A percentile compares a stretch with the other conserved stretches of the same genome.
Conservation (phyloP, 495 filamentous ascomycete species). For the Friedmanniomyces simplex region DNA sequence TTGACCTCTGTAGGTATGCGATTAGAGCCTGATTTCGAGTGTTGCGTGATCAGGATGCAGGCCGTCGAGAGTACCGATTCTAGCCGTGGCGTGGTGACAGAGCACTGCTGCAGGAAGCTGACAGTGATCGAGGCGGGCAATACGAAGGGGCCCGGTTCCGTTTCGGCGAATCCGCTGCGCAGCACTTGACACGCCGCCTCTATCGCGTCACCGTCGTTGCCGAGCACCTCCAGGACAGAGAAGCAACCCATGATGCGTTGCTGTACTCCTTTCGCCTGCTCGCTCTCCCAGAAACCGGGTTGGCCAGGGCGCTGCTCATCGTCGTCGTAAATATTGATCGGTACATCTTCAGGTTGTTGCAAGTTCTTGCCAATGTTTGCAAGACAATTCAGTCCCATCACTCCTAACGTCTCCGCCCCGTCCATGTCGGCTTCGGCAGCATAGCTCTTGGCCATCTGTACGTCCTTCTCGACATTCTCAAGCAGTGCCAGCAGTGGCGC, state of each 20-base stretch:
- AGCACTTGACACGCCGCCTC: constrained; percentile 65
- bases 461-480: constrained; percentile 51
- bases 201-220: constrained; percentile 59
- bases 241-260: constrained; percentile 45
- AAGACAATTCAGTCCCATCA: constrained; percentile 62
- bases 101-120: constrained; percentile 56
- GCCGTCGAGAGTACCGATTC: constrained; percentile 69
- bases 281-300: constrained; percentile 50
- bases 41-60: constrained; percentile 59
- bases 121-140: constrained; percentile 60
- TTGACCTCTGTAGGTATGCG: constrained; percentile 39
- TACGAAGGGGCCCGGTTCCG: constrained; percentile 63
- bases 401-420: constrained; percentile 42
- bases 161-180: constrained; percentile 48
- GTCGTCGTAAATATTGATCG: constrained; percentile 53
- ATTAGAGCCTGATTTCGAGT: constrained; percentile 40
- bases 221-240: constrained; percentile 44
- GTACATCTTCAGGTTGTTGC: constrained; percentile 57
- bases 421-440: constrained; percentile 32
- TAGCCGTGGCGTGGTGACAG: constrained; percentile 53
- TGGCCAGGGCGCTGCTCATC: constrained; percentile 23
- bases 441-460: constrained; percentile 35
- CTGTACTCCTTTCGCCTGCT: constrained; percentile 45
- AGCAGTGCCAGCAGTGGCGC: constrained; percentile 55
- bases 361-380: constrained; percentile 69